These are phyloP conservation scores for Syzygium malaccense DNA, from an alignment of 441 rosid species.

Conservation along the genomic window DNA sequence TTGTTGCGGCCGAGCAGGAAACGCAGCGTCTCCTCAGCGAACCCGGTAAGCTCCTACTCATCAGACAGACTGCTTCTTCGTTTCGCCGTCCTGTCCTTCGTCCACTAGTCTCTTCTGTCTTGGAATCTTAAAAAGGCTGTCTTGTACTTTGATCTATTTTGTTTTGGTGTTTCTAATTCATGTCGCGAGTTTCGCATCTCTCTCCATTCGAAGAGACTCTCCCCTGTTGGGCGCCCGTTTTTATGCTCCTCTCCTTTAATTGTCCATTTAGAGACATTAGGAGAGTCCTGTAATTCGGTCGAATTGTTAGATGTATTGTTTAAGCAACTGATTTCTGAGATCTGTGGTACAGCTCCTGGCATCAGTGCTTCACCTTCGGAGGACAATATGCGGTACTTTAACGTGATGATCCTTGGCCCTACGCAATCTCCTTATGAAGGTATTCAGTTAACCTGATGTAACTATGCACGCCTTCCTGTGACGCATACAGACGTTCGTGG, in stretches of 20 bases:
- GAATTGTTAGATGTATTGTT: neutral
- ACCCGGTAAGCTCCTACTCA: slow-evolving; percentile 51
- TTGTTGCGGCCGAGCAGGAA: slow-evolving; percentile 44
- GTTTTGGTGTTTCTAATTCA: neutral
- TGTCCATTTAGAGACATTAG: neutral
- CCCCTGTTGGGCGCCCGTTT: neutral
- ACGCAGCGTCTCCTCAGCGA: slow-evolving; percentile 98
- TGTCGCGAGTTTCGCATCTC: neutral
- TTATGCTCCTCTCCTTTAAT: neutral
- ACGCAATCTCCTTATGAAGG: slow-evolving; percentile 99
- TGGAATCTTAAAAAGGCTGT: neutral
- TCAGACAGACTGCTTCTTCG: neutral
- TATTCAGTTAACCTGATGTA: slow-evolving; percentile 3
- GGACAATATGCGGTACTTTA: slow-evolving; percentile 94
- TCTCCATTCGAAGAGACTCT: neutral
- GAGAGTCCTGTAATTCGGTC: neutral
- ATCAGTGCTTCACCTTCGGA: slow-evolving; percentile 98
- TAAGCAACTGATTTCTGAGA: neutral
- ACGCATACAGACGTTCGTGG: neutral
- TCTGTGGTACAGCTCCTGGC: slow-evolving; percentile 65
- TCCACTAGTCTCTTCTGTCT: neutral
- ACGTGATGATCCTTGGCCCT: slow-evolving; percentile 98
- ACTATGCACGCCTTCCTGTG: neutral
- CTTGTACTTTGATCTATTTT: neutral
- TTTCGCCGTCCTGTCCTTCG: neutral